A percentile compares a stretch with the other conserved stretches of the same genome.
Evolutionary conservation across 2,329 filamentous ascomycete species (phyloP).

Genomic region (Achaetomium macrosporum): DNA sequence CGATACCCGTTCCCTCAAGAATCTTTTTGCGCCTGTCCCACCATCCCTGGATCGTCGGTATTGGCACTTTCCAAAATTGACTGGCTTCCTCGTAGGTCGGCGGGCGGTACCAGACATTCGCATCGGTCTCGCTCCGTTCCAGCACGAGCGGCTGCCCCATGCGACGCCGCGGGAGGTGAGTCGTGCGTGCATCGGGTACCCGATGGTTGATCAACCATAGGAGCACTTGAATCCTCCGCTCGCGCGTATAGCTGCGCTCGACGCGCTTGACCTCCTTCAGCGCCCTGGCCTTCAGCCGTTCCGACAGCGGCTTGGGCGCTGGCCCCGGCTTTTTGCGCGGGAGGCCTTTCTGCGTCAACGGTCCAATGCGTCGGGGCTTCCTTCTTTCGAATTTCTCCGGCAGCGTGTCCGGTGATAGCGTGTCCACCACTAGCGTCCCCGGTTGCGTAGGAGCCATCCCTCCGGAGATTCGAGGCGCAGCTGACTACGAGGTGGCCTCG

Average conservation of each 20-base stretch:
- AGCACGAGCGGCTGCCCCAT: slow-evolving; percentile 14
- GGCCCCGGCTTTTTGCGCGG: slow-evolving; percentile 13
- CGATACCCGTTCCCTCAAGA: slow-evolving; percentile 20
- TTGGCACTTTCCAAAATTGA: slow-evolving; percentile 20
- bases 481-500: too few relatives aligned
- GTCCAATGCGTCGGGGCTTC: too few relatives aligned
- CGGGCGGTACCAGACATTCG: slow-evolving; percentile 18
- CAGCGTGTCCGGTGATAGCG: too few relatives aligned
- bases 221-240: slow-evolving; percentile 23
- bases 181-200: slow-evolving; percentile 10
- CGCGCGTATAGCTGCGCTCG: slow-evolving; percentile 19
- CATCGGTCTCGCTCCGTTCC: too few relatives aligned
- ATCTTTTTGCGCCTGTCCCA: slow-evolving; percentile 22
- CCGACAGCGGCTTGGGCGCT: slow-evolving; percentile 16
- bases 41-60: slow-evolving; percentile 20
- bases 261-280: slow-evolving; percentile 17
- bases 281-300: slow-evolving; percentile 9
- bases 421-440: too few relatives aligned
- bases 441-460: too few relatives aligned
- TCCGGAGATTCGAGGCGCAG: too few relatives aligned
- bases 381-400: too few relatives aligned
- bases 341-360: slow-evolving; percentile 2
- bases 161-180: slow-evolving; percentile 15
- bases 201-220: slow-evolving; percentile 21
- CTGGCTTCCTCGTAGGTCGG: slow-evolving; percentile 21